A percentile compares a stretch with the other conserved stretches of the same genome.
Evolutionary conservation across 352 stramenopile species (phyloP).

Genomic region (Phytophthora pistaciae): DNA sequence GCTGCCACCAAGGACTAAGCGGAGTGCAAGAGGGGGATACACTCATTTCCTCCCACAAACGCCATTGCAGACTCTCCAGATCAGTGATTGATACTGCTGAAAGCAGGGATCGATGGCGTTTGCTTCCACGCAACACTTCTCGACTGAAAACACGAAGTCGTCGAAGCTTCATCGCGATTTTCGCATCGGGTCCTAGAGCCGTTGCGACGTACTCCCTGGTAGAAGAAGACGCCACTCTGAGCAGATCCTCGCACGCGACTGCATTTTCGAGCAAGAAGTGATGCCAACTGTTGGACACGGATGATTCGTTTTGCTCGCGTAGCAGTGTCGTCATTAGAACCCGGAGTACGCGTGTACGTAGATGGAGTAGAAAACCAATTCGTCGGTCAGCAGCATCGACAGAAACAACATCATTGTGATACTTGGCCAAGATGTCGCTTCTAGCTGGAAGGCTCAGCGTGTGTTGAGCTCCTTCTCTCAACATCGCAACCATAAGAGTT

Average conservation of each 20-base stretch:
- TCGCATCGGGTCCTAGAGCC: slow-evolving; percentile 38
- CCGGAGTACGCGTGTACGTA: slow-evolving; percentile 34
- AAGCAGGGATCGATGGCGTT: not conserved
- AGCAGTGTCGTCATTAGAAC: slow-evolving; percentile 31
- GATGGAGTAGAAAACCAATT: slow-evolving; percentile 19
- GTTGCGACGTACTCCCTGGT: slow-evolving; percentile 16
- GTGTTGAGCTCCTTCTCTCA: slow-evolving; percentile 22
- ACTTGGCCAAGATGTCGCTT: slow-evolving; percentile 23
- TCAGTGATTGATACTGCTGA: slow-evolving; percentile 25
- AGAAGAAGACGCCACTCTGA: slow-evolving; percentile 36
- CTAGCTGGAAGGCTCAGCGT: slow-evolving; percentile 17
- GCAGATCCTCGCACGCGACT: slow-evolving; percentile 26
- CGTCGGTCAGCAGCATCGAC: slow-evolving; percentile 16
- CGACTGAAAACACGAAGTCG: slow-evolving; percentile 36
- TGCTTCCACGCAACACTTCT: slow-evolving; percentile 17
- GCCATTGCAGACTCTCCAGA: slow-evolving; percentile 48
- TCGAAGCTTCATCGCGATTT: slow-evolving; percentile 45
- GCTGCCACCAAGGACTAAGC: slow-evolving; percentile 38
- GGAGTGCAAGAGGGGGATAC: not conserved
- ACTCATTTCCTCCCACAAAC: slow-evolving; percentile 33
- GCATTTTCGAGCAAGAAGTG: slow-evolving; percentile 26
- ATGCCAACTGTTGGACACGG: slow-evolving; percentile 17
- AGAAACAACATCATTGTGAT: slow-evolving; percentile 22
- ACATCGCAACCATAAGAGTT: slow-evolving; percentile 12
- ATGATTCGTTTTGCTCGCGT: slow-evolving; percentile 14